A percentile compares a stretch with the other conserved stretches of the same genome.
Evolutionary conservation across 805 yeast species (phyloP).

Genomic region (Ogataea polymorpha): DNA sequence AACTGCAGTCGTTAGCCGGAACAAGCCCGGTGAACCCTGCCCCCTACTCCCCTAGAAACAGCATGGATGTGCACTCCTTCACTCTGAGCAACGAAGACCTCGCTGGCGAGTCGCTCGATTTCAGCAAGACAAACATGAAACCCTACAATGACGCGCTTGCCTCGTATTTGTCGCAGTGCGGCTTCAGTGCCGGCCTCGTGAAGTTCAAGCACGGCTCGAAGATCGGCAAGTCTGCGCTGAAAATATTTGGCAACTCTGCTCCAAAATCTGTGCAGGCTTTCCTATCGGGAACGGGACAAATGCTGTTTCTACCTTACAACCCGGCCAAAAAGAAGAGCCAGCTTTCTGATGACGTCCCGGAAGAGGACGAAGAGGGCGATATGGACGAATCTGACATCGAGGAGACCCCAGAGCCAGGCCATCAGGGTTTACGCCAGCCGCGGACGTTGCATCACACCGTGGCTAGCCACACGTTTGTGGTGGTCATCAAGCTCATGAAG

Average conservation of each 20-base stretch:
- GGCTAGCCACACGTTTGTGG: constrained; percentile 49
- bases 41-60: constrained; percentile 20
- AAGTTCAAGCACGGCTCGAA: constrained; percentile 20
- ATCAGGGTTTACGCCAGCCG: neutral
- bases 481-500: constrained; percentile 44
- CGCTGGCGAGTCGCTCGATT: constrained; percentile 23
- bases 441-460: constrained; percentile 23
- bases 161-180: constrained; percentile 27
- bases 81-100: constrained; percentile 26
- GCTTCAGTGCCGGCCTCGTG: constrained; percentile 28
- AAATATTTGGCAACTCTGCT: constrained; percentile 7
- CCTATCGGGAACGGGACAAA: constrained; percentile 33
- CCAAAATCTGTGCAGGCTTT: constrained; percentile 21
- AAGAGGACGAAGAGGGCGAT: constrained; percentile 27
- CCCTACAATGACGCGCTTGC: constrained; percentile 27
- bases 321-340: constrained; percentile 31
- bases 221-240: constrained; percentile 10
- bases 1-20: constrained; percentile 15
- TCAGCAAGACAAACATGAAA: constrained; percentile 19
- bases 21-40: constrained; percentile 1
- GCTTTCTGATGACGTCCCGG: constrained; percentile 23
- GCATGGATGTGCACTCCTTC: constrained; percentile 19
- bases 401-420: neutral
- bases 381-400: constrained; percentile 23
- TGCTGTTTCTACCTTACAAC: constrained; percentile 33